phyloP scores from a whole-genome alignment of 768 basidiomycete genomes.

The Leucosporidium scottii region DNA sequence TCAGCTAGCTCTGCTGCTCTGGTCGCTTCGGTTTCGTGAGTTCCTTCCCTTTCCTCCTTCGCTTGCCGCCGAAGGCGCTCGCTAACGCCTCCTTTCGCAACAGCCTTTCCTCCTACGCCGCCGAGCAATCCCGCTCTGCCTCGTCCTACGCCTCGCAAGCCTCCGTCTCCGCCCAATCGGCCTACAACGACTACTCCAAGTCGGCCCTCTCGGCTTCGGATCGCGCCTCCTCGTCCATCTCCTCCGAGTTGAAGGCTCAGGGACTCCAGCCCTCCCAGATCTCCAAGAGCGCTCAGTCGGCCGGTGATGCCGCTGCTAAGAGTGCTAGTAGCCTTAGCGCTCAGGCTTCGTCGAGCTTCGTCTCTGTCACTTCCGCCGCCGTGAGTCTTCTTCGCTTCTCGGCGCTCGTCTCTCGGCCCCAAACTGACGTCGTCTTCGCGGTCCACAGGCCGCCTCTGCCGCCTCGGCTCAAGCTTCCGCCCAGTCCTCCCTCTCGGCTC shows the following conservation, averaged over 20 bases:
- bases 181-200: slow-evolving; percentile 33
- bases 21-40: neutral
- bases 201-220: slow-evolving; percentile 36
- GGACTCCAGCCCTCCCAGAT: slow-evolving; percentile 20
- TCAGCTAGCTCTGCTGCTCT: too few relatives aligned
- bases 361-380: slow-evolving; percentile 8
- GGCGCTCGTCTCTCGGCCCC: neutral
- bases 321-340: too few relatives aligned
- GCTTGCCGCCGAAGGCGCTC: too few relatives aligned
- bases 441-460: neutral
- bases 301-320: slow-evolving; percentile 1
- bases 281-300: slow-evolving; percentile 9
- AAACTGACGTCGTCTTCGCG: neutral
- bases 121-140: too few relatives aligned
- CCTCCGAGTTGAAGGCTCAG: slow-evolving; percentile 8
- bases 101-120: too few relatives aligned
- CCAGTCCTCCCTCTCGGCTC: too few relatives aligned
- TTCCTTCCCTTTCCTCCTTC: neutral
- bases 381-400: slow-evolving; percentile 3
- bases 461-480: too few relatives aligned
- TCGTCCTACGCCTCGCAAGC: slow-evolving; percentile 3
- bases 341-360: too few relatives aligned
- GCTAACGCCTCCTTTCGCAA: too few relatives aligned
- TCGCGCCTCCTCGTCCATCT: slow-evolving; percentile 35
- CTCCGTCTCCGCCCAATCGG: slow-evolving; percentile 18